Evolutionary conservation across 306 rosid species (phyloP).

Genomic region (Cucumis cinereus): DNA sequence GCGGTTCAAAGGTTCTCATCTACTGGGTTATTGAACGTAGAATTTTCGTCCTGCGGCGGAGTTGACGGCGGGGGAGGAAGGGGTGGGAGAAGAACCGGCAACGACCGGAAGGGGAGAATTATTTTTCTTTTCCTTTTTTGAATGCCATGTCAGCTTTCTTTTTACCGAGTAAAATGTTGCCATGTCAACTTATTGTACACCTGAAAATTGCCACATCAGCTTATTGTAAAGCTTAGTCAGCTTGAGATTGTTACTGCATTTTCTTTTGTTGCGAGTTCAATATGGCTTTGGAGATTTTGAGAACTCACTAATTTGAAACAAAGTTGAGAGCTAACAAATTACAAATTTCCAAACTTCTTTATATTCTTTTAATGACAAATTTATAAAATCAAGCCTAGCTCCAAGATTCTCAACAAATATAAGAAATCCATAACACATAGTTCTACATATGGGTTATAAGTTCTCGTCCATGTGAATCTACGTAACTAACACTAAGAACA

Average conservation of each 20-base stretch:
- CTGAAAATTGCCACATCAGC: not conserved
- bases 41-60: not conserved
- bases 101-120: not conserved
- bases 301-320: not conserved
- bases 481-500: no score
- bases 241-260: not conserved
- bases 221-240: not conserved
- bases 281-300: not conserved
- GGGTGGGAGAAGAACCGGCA: not conserved
- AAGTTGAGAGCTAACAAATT: no score
- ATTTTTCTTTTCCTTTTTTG: not conserved
- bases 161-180: not conserved
- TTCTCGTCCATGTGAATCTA: no score
- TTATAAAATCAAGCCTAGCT: no score
- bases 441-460: no score
- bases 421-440: no score
- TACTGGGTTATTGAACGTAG: not conserved
- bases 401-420: no score
- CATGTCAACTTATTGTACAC: not conserved
- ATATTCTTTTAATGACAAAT: no score
- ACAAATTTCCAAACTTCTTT: no score
- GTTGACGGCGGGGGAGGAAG: not conserved
- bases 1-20: not conserved
- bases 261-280: not conserved
- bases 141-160: not conserved